phyloP scores from a whole-genome alignment of 2,329 filamentous ascomycete species.

The Lecanosticta acicola region DNA sequence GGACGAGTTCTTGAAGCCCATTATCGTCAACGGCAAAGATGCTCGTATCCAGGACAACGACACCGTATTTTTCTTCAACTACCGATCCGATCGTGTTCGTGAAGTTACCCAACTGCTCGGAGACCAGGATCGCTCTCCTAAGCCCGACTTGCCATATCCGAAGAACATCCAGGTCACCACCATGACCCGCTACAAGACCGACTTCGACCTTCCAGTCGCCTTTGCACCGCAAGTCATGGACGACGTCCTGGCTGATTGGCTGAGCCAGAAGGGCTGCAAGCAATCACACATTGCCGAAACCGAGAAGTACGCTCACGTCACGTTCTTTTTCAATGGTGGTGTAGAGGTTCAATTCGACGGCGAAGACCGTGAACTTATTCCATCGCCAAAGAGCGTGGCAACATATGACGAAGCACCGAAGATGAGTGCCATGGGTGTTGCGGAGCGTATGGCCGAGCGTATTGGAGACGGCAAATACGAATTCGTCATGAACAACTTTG shows the following conservation, averaged over 20 bases:
- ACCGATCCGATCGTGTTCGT: slow-evolving; percentile 93
- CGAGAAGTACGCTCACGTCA: slow-evolving; percentile 98
- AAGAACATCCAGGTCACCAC: slow-evolving; percentile 82
- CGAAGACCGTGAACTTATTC: slow-evolving; percentile 88
- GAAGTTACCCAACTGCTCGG: slow-evolving; percentile 94
- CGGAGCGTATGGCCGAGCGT: slow-evolving; percentile 81
- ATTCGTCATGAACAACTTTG: slow-evolving; percentile 99
- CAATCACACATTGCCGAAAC: slow-evolving; percentile 98
- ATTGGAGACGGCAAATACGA: slow-evolving; percentile 81
- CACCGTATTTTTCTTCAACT: slow-evolving; percentile 99
- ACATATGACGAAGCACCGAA: slow-evolving; percentile 93
- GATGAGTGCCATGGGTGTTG: slow-evolving; percentile 91
- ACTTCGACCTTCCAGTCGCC: slow-evolving; percentile 86
- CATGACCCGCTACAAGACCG: slow-evolving; percentile 97
- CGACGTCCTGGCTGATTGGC: slow-evolving; percentile 96
- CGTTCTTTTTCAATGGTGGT: slow-evolving; percentile 99
- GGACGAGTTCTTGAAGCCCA: slow-evolving; percentile 97
- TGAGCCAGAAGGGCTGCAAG: slow-evolving; percentile 79
- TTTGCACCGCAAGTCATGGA: slow-evolving; percentile 95
- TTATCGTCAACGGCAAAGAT: slow-evolving; percentile 85
- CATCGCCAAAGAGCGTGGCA: slow-evolving; percentile 79
- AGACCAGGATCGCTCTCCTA: slow-evolving; percentile 82
- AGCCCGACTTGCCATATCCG: slow-evolving; percentile 87
- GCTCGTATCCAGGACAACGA: slow-evolving; percentile 84
- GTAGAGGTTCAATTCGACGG: slow-evolving; percentile 93